Evolutionary conservation across 345 rosid genomes (phyloP), one percentile per base, ranked within the genome.

Genomic region (Gynandropsis gynandra): DNA sequence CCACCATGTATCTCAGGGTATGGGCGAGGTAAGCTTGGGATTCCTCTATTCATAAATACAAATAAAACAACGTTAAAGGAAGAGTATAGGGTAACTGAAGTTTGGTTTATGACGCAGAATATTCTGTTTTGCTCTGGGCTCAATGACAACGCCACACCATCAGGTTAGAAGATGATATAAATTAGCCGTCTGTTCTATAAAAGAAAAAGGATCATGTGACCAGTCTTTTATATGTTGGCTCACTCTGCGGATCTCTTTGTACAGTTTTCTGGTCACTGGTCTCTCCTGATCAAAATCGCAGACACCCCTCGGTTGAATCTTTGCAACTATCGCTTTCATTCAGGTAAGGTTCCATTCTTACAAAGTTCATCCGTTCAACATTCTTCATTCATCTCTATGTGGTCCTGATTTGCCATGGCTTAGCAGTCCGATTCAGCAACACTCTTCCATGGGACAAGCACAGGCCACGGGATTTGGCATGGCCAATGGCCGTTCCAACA

Each of bases 251-350:
- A n/a, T n/a, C n/a, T n/a, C n/a, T n/a, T n/a, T n/a, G n/a, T 65
- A 44, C 82, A 86, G 97, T 83, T 37, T 75, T 83, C 56, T 89
- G 90, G 95, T 80, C 97, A 7, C 62, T 89, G 17, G 81, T 89
- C 16, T 75, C 95, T 44, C 80, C 90, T 29, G 72, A 69, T 45
- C 75, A 78, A 62, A 83, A 49, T 21, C 68, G 78, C 68, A 34
- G 67, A 42, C 76, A 59, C 18, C 16, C 80, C 4, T 78, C 82
- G 8, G 86, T 78, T 43, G 90, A 89, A 61, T 80, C 95, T 63
- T 72, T 88, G 46, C 61, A 60, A 4, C 59, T 86, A 61, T 86
- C 95, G 50, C 65, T 83, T 49, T 81, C 95, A 1, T 89, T 83
- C 78, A 78, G 93, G 97, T 83, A 16, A 74, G 74, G 5, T 31